Evolutionary conservation across 805 yeast genomes (phyloP).

Genomic region (Wickerhamomyces xylosicus): DNA sequence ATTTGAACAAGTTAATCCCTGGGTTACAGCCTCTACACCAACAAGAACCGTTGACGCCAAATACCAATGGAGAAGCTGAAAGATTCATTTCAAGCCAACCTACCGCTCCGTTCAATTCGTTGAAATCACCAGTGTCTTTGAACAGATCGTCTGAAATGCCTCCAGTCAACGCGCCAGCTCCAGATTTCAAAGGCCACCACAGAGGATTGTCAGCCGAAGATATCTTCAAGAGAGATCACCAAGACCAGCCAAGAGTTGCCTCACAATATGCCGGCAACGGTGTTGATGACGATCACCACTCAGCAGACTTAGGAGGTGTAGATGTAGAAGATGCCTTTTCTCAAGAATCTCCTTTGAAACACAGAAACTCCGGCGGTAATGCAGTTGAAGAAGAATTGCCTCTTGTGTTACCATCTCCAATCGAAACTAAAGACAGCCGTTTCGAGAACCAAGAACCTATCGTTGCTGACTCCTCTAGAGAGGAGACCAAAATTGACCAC

Average conservation of each 20-base stretch:
- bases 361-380: constrained; percentile 2
- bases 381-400: constrained; percentile 18
- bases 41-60: constrained; percentile 1
- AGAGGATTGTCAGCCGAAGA: constrained; percentile 14
- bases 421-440: constrained; percentile 12
- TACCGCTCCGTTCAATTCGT: neutral
- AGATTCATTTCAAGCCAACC: constrained; percentile 4
- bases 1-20: constrained; percentile 25
- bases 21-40: constrained; percentile 18
- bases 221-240: constrained; percentile 14
- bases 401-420: constrained; percentile 19
- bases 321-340: neutral
- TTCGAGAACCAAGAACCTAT: no score
- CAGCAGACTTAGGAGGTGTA: neutral
- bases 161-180: constrained; percentile 1
- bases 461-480: no score
- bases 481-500: no score
- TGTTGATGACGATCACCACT: neutral
- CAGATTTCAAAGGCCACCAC: neutral
- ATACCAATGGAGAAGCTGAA: neutral
- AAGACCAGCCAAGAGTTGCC: neutral
- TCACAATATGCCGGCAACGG: neutral
- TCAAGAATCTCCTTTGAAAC: constrained; percentile 1
- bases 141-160: constrained; percentile 1
- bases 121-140: neutral